Percentiles rank a stretch among this genome's conserved stretches.
phyloP scores from a whole-genome alignment of 257 asterid species.

The Przewalskia tangutica region DNA sequence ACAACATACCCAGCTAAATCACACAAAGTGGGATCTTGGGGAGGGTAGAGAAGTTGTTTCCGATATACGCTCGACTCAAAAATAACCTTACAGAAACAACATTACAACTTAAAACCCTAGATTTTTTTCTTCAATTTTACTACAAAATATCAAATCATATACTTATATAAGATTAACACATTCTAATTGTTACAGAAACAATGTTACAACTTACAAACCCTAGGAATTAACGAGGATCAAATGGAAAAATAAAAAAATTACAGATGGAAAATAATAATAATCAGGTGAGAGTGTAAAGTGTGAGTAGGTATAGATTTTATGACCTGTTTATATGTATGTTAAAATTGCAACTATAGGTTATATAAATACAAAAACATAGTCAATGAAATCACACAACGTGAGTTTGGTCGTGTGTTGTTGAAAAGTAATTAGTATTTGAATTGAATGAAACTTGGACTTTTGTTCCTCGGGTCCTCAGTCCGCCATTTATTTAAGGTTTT shows the following conservation, averaged over 20 bases:
- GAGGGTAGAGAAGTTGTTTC: too few species aligned
- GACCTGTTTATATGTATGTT: background rate
- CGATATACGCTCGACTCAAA: too few species aligned
- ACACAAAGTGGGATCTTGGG: too few species aligned
- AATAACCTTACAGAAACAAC: background rate
- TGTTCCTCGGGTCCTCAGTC: background rate
- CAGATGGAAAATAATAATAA: background rate
- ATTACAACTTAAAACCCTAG: conserved; percentile 8
- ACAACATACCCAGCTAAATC: too few species aligned
- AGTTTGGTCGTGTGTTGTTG: background rate
- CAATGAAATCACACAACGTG: too few species aligned
- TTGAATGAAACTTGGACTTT: background rate
- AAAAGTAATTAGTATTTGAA: background rate
- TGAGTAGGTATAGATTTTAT: background rate
- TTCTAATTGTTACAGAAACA: background rate
- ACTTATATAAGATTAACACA: background rate
- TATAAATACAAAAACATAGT: too few species aligned
- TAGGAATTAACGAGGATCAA: background rate
- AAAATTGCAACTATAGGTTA: background rate
- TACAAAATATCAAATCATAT: background rate
- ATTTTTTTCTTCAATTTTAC: background rate
- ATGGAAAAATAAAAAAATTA: background rate
- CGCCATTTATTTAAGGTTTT: background rate
- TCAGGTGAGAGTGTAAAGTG: background rate
- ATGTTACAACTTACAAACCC: background rate